Percentiles rank a stretch among this genome's conserved stretches.
phyloP scores from a whole-genome alignment of 768 basidiomycete genomes.

The Phlebiopsis gigantea region DNA sequence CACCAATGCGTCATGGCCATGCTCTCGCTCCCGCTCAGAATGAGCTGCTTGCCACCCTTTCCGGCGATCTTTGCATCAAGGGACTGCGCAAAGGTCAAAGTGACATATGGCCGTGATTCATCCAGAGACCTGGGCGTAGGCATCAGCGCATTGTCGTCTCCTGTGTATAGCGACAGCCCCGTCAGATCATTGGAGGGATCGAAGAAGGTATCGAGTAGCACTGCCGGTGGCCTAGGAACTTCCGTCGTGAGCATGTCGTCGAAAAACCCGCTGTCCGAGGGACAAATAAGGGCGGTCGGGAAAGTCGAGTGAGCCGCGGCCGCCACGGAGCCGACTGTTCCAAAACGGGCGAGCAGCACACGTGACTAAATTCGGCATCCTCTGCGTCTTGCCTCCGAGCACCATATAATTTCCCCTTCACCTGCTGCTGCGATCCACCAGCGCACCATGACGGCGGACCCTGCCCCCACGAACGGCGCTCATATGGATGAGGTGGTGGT shows the following conservation, averaged over 20 bases:
- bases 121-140: conserved; percentile 14
- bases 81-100: conserved; percentile 82
- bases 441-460: conserved; percentile 8
- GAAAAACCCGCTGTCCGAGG: background rate
- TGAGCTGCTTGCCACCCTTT: conserved; percentile 62
- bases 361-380: no score
- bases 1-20: conserved; percentile 95
- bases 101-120: conserved; percentile 50
- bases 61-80: conserved; percentile 88
- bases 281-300: no score
- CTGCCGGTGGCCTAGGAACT: conserved; percentile 4
- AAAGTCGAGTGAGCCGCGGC: no score
- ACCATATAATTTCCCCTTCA: conserved; percentile 8
- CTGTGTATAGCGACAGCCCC: conserved; percentile 14
- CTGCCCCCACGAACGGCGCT: conserved; percentile 7
- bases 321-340: no score
- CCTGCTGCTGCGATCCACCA: background rate
- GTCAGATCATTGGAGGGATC: background rate
- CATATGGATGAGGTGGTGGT: conserved; percentile 16
- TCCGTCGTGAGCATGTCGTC: background rate
- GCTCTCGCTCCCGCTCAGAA: conserved; percentile 80
- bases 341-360: no score
- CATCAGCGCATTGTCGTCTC: background rate
- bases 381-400: background rate
- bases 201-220: conserved; percentile 15